Base-by-base conservation (phyloP, 805 yeast species). In the Millerozyma miso region DNA sequence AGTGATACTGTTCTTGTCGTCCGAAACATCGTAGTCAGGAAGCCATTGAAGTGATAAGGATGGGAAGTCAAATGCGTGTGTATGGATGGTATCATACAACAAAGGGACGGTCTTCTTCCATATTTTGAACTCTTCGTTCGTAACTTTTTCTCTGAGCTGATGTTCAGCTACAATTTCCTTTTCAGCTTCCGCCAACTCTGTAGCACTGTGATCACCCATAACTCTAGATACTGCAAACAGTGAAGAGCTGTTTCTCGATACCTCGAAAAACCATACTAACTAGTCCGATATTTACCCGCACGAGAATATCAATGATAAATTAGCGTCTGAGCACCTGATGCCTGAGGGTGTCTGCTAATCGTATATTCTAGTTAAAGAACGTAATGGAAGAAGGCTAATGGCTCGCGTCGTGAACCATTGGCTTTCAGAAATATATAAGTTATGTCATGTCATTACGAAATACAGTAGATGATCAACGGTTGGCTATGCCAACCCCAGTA, bases 51-150 rank as follows among this genome's bases (percentile, higher is more conserved):
- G 74, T 0, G 89, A 71, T 46, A 86, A 63, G 13, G 88, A 79
- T 1, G 95, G 95, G 77, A 81, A 81, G 40, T 79, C 75, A 19
- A 81, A 65, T 6, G 84, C 80, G 38, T 76, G 76, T 3, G 93
- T 83, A 48, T 85, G 81, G 37, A 88, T 69, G 47, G 83, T 76
- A 51, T 83, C 86, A 61, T 88, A 88, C 46, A 88, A 67, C 50
- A 85, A 69, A 3, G 95, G 95, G 12, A 85, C 83, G 1, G 91
- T 77, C 55, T 87, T 86, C 59, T 87, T 88, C 96, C 96, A 88
- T 44, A 82, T 67, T 51, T 73, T 73, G 69, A 76, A 85, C 63
- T 85, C 93, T 61, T 85, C 95, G 53, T 85, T 85, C 47, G 74
- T 71, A 7, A 83, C 62, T 55, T 84, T 85, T 53, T 81, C 86